These are phyloP conservation scores for Colletotrichum orchidophilum DNA, from an alignment of 2,329 filamentous ascomycete genomes.

Conservation along the genomic window DNA sequence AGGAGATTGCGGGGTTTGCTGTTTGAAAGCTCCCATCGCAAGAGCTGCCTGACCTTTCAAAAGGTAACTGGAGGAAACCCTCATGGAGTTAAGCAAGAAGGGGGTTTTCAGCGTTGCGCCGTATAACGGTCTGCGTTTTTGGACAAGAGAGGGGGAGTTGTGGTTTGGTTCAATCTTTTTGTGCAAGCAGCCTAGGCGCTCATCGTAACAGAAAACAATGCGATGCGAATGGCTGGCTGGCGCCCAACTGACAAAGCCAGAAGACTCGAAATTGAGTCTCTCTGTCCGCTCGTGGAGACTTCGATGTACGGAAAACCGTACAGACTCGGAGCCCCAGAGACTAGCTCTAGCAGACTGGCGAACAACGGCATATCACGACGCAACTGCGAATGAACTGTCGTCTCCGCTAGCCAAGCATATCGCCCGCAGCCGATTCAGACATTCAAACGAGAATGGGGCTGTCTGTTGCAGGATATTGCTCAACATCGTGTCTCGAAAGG, in stretches of 20 bases:
- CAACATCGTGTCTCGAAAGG: neutral
- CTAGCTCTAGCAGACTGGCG: neutral
- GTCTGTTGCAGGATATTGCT: neutral
- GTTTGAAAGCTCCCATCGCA: neutral
- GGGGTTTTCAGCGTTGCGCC: slow-evolving; percentile 7
- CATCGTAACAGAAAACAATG: neutral
- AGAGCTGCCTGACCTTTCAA: neutral
- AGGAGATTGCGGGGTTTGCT: slow-evolving; percentile 1
- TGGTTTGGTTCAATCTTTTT: neutral
- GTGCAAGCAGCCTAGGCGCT: neutral
- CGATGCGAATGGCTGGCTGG: neutral
- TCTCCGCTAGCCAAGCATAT: neutral
- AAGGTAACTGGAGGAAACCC: neutral
- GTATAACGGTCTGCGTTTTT: neutral
- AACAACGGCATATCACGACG: neutral
- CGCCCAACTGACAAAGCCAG: neutral
- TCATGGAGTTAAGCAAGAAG: neutral
- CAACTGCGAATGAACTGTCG: neutral
- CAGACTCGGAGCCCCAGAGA: neutral
- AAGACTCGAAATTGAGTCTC: neutral
- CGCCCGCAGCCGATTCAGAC: neutral
- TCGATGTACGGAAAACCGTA: neutral
- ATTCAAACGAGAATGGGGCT: neutral
- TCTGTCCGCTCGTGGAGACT: neutral
- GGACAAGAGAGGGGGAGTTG: slow-evolving; percentile 2